Percentiles rank a stretch among this genome's conserved stretches.
Conservation (phyloP, 148 eudicot species). For the Dysphania ambrosioides region DNA sequence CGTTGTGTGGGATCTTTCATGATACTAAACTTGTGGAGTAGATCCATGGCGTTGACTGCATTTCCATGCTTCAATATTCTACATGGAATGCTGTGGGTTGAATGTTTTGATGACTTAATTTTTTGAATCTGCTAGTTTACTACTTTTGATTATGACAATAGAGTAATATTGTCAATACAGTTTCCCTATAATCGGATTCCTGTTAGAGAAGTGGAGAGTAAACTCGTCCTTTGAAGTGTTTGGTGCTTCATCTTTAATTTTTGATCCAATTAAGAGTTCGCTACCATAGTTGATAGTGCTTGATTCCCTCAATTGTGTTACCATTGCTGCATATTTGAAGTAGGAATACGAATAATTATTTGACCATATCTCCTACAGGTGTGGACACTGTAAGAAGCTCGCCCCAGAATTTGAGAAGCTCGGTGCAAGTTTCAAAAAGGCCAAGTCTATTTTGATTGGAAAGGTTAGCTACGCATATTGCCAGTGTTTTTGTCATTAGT, state of each 20-base stretch:
- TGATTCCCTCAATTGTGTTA: no score
- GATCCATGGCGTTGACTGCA: no score
- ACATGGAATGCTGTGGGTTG: neutral
- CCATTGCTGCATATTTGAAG: neutral
- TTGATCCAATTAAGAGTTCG: neutral
- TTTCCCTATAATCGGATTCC: neutral
- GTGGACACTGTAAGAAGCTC: slow-evolving; percentile 98
- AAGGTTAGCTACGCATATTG: slow-evolving; percentile 52
- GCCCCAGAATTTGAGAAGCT: slow-evolving; percentile 96
- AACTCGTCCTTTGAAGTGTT: neutral
- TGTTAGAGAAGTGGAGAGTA: neutral
- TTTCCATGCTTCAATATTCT: no score
- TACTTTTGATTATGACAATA: no score
- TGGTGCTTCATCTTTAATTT: neutral
- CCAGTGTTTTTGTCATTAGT: neutral
- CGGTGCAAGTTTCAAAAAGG: slow-evolving; percentile 86
- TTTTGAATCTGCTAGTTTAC: neutral
- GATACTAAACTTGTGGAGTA: no score
- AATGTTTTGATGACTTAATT: neutral
- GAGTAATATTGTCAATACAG: neutral
- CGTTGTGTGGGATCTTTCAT: no score
- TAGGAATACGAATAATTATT: neutral
- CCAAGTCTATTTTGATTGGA: slow-evolving; percentile 86
- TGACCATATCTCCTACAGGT: slow-evolving; percentile 44
- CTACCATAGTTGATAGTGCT: neutral